Conservation (phyloP, 192 early-diverging fungal genomes). For the Backusella macrospora region DNA sequence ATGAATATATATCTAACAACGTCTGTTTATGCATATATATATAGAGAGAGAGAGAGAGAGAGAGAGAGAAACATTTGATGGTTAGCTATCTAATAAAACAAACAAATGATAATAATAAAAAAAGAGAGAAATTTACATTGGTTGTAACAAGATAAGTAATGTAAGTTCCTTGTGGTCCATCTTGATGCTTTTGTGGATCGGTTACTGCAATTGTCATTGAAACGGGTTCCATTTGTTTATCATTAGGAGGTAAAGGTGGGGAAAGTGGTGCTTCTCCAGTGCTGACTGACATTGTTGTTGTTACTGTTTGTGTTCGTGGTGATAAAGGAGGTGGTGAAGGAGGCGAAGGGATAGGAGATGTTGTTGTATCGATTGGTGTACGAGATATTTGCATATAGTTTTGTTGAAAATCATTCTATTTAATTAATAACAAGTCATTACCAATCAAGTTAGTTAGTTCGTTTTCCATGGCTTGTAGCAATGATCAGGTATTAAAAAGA, state of each 20-base stretch:
- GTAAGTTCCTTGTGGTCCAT: conserved; percentile 79
- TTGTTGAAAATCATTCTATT: conserved; percentile 2
- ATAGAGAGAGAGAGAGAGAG: no score
- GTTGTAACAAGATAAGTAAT: conserved; percentile 86
- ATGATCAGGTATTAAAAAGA: no score
- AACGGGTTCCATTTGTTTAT: conserved; percentile 12
- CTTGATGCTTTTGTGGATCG: conserved; percentile 89
- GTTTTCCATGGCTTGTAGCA: no score
- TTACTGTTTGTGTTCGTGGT: no score
- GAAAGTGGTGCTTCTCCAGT: not conserved
- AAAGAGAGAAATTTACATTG: conserved; percentile 46
- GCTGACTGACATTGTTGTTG: not conserved
- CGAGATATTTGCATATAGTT: not conserved
- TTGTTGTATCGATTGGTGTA: conserved; percentile 5
- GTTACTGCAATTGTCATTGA: conserved; percentile 65
- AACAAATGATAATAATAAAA: no score
- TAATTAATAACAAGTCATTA: not conserved
- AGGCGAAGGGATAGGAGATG: not conserved
- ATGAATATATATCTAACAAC: conserved; percentile 53
- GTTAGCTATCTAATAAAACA: not conserved
- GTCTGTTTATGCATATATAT: conserved; percentile 52
- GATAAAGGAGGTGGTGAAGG: not conserved
- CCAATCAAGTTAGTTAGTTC: not conserved
- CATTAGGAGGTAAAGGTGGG: not conserved
- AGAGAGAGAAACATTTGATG: no score